Conservation (phyloP, 495 filamentous ascomycete genomes). For the Daldinia grandis region DNA sequence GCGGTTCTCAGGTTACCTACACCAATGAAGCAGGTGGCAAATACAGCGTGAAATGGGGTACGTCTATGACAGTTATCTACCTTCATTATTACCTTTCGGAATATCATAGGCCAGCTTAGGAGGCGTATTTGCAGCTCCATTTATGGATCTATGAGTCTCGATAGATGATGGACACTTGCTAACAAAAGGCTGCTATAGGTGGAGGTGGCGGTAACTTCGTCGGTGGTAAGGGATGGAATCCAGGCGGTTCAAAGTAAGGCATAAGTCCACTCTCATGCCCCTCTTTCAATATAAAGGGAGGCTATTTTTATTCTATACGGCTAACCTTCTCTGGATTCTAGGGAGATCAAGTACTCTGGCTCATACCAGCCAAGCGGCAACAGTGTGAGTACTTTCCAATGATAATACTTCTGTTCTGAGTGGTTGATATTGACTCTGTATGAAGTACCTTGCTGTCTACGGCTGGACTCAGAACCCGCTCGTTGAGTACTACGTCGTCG, state of each 20-base stretch:
- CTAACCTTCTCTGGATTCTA: conserved; percentile 28
- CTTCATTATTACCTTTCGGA: background rate
- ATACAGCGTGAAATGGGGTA: conserved; percentile 62
- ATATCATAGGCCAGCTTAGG: background rate
- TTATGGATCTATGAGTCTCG: background rate
- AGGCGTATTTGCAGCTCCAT: background rate
- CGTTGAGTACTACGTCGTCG: conserved; percentile 59
- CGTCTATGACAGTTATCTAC: background rate
- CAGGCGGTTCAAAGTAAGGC: conserved; percentile 56
- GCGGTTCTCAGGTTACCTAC: conserved; percentile 60
- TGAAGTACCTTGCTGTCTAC: conserved; percentile 53
- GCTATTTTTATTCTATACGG: background rate
- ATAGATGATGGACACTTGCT: background rate
- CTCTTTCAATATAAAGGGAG: background rate
- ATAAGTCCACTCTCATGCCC: background rate
- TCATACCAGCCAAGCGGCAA: conserved; percentile 60
- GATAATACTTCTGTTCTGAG: background rate
- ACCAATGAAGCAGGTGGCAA: conserved; percentile 63
- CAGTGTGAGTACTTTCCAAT: conserved; percentile 12
- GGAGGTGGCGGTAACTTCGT: conserved; percentile 64
- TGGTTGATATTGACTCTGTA: background rate
- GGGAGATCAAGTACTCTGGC: conserved; percentile 58
- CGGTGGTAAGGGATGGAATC: conserved; percentile 69
- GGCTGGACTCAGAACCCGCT: conserved; percentile 70
- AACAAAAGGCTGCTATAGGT: conserved; percentile 4